Conservation (phyloP, 805 yeast genomes). For the Candida corydali region DNA sequence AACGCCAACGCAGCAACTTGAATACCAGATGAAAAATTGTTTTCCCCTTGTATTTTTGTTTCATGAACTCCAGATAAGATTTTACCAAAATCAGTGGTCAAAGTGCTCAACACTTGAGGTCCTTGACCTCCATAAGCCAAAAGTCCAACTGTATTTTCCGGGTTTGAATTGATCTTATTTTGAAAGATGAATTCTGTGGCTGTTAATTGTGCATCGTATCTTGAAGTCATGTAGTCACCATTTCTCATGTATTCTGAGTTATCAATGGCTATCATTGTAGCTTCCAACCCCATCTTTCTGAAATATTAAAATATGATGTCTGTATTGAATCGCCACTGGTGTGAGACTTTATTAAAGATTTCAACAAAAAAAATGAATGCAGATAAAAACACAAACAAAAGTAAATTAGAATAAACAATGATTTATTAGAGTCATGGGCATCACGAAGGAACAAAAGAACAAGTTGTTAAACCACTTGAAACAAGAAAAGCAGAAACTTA, state of each 20-base stretch:
- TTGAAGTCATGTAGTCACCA: constrained; percentile 85
- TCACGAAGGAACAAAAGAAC: constrained; percentile 33
- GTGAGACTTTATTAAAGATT: neutral
- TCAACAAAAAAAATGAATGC: constrained; percentile 6
- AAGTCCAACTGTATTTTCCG: constrained; percentile 91
- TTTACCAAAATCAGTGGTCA: constrained; percentile 84
- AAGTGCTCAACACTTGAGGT: constrained; percentile 83
- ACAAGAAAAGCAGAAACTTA: constrained; percentile 16
- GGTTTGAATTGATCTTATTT: constrained; percentile 81
- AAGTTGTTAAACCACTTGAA: constrained; percentile 28
- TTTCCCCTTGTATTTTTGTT: constrained; percentile 61
- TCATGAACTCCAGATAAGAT: constrained; percentile 81
- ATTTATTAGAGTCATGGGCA: constrained; percentile 10
- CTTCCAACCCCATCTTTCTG: constrained; percentile 84
- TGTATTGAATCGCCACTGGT: constrained; percentile 5
- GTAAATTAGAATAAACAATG: no score
- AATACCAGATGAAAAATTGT: constrained; percentile 74
- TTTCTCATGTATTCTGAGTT: constrained; percentile 95
- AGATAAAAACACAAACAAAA: neutral
- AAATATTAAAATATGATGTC: no score
- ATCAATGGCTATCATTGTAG: constrained; percentile 92
- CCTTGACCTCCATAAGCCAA: constrained; percentile 82
- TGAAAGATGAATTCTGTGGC: constrained; percentile 84
- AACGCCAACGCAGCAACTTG: constrained; percentile 90
- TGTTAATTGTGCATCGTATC: constrained; percentile 90